phyloP scores from a whole-genome alignment of 108 stramenopile genomes.

The Epithemia pelagica region DNA sequence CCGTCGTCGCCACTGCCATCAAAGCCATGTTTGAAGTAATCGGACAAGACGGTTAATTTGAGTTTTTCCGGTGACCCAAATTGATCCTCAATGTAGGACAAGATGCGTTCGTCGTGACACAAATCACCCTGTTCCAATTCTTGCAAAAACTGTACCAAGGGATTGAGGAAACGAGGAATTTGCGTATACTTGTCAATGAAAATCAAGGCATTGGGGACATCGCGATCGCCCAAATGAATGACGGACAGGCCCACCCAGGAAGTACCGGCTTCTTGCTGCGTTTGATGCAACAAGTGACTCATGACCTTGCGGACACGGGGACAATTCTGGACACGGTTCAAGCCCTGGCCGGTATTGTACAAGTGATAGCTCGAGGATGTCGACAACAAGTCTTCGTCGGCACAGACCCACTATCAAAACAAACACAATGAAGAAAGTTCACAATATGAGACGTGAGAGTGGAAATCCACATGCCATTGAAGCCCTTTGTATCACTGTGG shows the following conservation, averaged over 20 bases:
- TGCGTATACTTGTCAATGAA: conserved; percentile 94
- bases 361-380: conserved; percentile 44
- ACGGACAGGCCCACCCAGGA: conserved; percentile 83
- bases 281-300: conserved; percentile 39
- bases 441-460: background rate
- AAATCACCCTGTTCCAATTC: conserved; percentile 35
- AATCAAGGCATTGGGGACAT: conserved; percentile 85
- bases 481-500: no score
- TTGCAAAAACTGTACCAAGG: conserved; percentile 54
- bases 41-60: conserved; percentile 57
- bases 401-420: conserved; percentile 61
- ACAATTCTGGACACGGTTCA: conserved; percentile 74
- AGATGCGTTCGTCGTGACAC: conserved; percentile 36
- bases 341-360: conserved; percentile 80
- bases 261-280: conserved; percentile 48
- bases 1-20: conserved; percentile 87
- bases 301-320: conserved; percentile 67
- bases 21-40: conserved; percentile 86
- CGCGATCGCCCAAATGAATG: conserved; percentile 78
- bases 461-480: no score
- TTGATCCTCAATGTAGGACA: conserved; percentile 43
- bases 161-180: conserved; percentile 74
- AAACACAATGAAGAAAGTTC: conserved; percentile 22
- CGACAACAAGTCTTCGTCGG: conserved; percentile 63
- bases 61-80: conserved; percentile 45